phyloP scores from a whole-genome alignment of 2,329 filamentous ascomycete genomes.

The Penicillium sp. region DNA sequence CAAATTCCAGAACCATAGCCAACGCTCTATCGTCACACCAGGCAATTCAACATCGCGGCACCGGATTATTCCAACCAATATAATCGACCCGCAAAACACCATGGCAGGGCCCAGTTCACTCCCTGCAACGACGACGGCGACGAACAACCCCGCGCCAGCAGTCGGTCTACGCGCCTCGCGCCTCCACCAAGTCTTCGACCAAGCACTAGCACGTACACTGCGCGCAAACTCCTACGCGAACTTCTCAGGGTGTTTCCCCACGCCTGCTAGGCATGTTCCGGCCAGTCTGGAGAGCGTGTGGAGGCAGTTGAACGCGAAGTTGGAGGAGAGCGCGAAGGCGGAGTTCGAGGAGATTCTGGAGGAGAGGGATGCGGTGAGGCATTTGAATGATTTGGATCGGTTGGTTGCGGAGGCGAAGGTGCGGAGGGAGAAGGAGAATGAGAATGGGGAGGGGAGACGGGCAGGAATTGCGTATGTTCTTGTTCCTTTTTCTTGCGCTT shows the following conservation, averaged over 20 bases:
- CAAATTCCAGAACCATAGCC: conserved; percentile 12
- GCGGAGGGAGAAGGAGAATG: conserved; percentile 47
- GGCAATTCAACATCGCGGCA: neutral
- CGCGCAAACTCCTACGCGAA: conserved; percentile 63
- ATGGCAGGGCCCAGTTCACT: conserved; percentile 27
- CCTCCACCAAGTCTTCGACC: conserved; percentile 61
- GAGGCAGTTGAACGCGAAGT: conserved; percentile 59
- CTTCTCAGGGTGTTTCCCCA: conserved; percentile 66
- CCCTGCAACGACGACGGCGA: conserved; percentile 12
- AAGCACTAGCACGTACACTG: conserved; percentile 62
- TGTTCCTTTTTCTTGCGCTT: neutral
- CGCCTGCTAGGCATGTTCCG: conserved; percentile 59
- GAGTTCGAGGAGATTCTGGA: conserved; percentile 64
- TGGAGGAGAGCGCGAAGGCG: conserved; percentile 58
- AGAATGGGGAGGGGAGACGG: conserved; percentile 35
- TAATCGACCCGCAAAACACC: conserved; percentile 1
- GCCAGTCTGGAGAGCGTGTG: conserved; percentile 59
- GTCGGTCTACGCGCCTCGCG: conserved; percentile 63
- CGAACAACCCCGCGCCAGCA: conserved; percentile 49
- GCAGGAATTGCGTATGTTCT: conserved; percentile 50
- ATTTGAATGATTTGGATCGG: conserved; percentile 63
- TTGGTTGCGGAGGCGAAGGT: conserved; percentile 60
- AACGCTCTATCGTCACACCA: conserved; percentile 1
- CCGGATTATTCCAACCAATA: neutral
- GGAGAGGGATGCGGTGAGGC: conserved; percentile 58